Percentiles rank a stretch among this genome's conserved stretches.
phyloP scores from a whole-genome alignment of 345 rosid genomes.

The Cardamine resedifolia region DNA sequence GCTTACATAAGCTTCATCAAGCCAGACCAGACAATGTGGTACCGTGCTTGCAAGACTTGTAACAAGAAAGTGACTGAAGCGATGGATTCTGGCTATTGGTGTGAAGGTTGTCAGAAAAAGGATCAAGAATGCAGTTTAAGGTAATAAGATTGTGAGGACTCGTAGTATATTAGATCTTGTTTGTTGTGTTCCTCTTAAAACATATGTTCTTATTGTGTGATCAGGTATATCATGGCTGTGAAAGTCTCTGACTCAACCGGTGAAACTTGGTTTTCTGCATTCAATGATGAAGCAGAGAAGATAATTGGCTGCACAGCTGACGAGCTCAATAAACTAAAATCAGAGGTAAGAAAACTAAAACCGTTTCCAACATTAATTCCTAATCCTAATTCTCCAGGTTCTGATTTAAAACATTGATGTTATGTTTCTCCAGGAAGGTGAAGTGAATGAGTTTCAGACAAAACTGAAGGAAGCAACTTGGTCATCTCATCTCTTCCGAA shows the following conservation, averaged over 20 bases:
- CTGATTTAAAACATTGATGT: background rate
- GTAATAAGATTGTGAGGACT: slow-evolving; percentile 36
- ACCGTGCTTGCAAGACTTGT: slow-evolving; percentile 93
- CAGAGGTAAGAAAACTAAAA: slow-evolving; percentile 48
- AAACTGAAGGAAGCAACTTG: slow-evolving; percentile 79
- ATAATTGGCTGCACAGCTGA: slow-evolving; percentile 85
- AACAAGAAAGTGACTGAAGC: slow-evolving; percentile 92
- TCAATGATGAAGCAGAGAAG: slow-evolving; percentile 77
- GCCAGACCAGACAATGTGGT: slow-evolving; percentile 97
- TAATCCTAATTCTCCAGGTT: slow-evolving; percentile 13
- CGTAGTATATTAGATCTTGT: background rate
- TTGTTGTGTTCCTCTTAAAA: background rate
- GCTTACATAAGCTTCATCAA: slow-evolving; percentile 72
- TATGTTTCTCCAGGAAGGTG: slow-evolving; percentile 40
- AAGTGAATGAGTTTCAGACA: slow-evolving; percentile 52
- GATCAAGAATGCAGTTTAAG: slow-evolving; percentile 76
- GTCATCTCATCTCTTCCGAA: slow-evolving; percentile 69
- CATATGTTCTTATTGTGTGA: background rate
- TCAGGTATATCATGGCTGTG: slow-evolving; percentile 76
- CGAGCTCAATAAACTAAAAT: slow-evolving; percentile 65
- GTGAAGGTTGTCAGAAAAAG: slow-evolving; percentile 94
- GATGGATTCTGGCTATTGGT: slow-evolving; percentile 87
- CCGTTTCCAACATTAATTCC: too few relatives aligned
- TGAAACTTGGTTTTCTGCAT: slow-evolving; percentile 77
- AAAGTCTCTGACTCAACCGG: slow-evolving; percentile 77